Conservation (phyloP, 352 stramenopile species). For the Globisporangium spinosum region DNA sequence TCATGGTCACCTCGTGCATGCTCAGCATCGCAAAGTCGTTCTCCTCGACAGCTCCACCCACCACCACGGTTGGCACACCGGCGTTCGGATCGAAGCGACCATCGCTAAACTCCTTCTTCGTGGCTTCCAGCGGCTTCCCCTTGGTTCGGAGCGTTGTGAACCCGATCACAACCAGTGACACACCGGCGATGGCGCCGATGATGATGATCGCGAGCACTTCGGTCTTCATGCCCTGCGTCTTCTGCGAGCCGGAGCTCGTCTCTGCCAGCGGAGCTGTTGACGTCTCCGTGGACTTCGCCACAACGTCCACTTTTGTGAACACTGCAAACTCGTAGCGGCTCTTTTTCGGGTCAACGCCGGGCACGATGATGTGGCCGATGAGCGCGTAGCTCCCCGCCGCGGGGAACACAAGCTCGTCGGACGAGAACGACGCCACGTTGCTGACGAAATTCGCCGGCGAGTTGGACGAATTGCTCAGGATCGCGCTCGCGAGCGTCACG, state of each 20-base stretch:
- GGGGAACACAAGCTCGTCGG: slow-evolving; percentile 51
- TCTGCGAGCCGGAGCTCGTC: slow-evolving; percentile 3
- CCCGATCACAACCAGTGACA: slow-evolving; percentile 58
- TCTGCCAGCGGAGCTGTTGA: slow-evolving; percentile 26
- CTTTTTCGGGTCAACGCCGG: slow-evolving; percentile 33
- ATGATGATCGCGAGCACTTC: slow-evolving; percentile 62
- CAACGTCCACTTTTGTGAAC: slow-evolving; percentile 43
- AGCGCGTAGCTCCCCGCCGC: slow-evolving; percentile 45
- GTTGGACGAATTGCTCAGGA: slow-evolving; percentile 48
- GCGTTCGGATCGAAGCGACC: slow-evolving; percentile 17
- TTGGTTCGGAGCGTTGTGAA: slow-evolving; percentile 63
- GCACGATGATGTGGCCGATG: slow-evolving; percentile 61
- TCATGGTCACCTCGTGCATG: slow-evolving; percentile 60
- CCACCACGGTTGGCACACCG: slow-evolving; percentile 21
- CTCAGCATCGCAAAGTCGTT: slow-evolving; percentile 84
- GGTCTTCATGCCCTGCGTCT: slow-evolving; percentile 44
- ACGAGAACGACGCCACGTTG: slow-evolving; percentile 43
- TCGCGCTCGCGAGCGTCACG: slow-evolving; percentile 37
- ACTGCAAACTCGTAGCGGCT: slow-evolving; percentile 66
- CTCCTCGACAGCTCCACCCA: slow-evolving; percentile 35
- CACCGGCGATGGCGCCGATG: slow-evolving; percentile 63
- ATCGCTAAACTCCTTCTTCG: slow-evolving; percentile 15
- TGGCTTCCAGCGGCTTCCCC: slow-evolving; percentile 14
- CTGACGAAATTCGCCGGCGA: slow-evolving; percentile 51
- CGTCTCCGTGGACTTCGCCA: slow-evolving; percentile 24